Base-by-base conservation (phyloP, 2,329 filamentous ascomycete species). In the Shiraia bambusicola region DNA sequence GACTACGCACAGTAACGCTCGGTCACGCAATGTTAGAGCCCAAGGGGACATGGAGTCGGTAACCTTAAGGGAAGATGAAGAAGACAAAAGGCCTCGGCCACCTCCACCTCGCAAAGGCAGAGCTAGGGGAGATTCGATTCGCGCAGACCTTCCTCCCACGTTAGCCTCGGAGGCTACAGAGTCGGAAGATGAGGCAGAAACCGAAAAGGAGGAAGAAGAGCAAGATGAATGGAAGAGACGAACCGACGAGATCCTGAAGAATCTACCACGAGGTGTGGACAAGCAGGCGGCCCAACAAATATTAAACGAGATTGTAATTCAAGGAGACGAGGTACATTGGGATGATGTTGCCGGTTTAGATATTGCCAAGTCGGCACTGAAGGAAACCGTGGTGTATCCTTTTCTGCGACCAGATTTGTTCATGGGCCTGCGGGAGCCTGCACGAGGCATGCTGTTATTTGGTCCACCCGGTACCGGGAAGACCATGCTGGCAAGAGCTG, bases 391-490 rank as follows among this genome's bases (percentile, higher is more conserved):
- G 1, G 92, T 98, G 2, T 98, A 98, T 59, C 93, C 93, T 0
- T 97, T 98, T 65, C 74, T 98, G 9, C 86, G 93, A 1, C 93
- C 93, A 1, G 93, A 98, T 69, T 73, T 98, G 2, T 98, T 98
- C 72, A 93, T 92, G 80, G 93, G 93, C 0, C 77, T 98, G 9
- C 86, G 93, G 28, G 93, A 98, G 63, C 93, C 93, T 14, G 92
- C 93, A 11, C 79, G 90, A 43, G 93, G 93, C 5, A 97, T 98
- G 88, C 77, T 98, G 1, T 77, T 98, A 1, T 98, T 98, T 63
- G 93, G 93, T 0, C 93, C 93, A 1, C 93, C 93, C 0, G 93
- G 93, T n/a, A 98, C 93, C 0, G 93, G 93, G 37, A 98, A 98
- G 70, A 98, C 93, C 0, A 98, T 98, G 93, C 76, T 98, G 27